These are phyloP conservation scores for Fusarium illudens DNA, from an alignment of 2,329 filamentous ascomycete species.

Conservation along the genomic window DNA sequence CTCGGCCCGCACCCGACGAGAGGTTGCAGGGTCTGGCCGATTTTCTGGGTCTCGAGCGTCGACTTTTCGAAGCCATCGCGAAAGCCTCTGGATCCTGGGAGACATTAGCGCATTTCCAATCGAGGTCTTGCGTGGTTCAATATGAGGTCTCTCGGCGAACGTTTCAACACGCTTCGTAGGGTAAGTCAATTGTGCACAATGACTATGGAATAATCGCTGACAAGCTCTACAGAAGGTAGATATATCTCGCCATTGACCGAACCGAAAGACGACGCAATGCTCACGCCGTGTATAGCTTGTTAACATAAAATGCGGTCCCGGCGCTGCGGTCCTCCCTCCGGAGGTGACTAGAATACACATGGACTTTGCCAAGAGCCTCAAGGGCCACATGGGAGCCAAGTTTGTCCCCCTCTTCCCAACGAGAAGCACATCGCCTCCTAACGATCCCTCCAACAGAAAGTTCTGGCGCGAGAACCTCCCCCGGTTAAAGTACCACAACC, in stretches of 20 bases:
- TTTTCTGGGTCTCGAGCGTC: conserved; percentile 39
- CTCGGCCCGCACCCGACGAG: conserved; percentile 39
- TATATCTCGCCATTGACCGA: conserved; percentile 24
- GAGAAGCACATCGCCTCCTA: neutral
- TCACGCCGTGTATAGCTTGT: conserved; percentile 66
- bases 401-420: conserved; percentile 51
- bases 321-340: conserved; percentile 81
- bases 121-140: conserved; percentile 34
- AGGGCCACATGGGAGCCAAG: conserved; percentile 76
- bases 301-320: conserved; percentile 79
- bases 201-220: conserved; percentile 22
- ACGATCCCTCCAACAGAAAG: conserved; percentile 65
- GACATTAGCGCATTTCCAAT: conserved; percentile 25
- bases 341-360: conserved; percentile 79
- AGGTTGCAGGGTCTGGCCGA: conserved; percentile 36
- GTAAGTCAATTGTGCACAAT: conserved; percentile 59
- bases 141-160: conserved; percentile 65
- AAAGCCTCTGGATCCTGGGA: conserved; percentile 22
- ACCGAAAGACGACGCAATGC: conserved; percentile 35
- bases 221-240: conserved; percentile 54
- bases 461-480: conserved; percentile 89
- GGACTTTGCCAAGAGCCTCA: conserved; percentile 70
- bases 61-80: conserved; percentile 41
- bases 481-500: conserved; percentile 94
- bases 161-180: conserved; percentile 77